Conservation (phyloP, 768 basidiomycete genomes). For the Exsudoporus frostii region DNA sequence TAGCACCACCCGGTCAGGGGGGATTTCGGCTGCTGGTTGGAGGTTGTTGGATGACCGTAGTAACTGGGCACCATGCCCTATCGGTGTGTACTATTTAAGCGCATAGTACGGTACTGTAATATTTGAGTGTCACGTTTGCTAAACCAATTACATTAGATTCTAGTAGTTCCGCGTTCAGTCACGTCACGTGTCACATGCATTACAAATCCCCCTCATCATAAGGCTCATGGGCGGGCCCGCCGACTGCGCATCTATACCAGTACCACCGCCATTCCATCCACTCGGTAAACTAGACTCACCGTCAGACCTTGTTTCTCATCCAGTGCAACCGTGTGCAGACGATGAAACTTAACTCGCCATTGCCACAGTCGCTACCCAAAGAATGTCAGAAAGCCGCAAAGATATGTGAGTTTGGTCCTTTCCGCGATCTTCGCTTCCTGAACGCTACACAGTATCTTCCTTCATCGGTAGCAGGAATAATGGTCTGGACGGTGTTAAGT, state of each 20-base stretch:
- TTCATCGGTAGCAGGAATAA: constrained; percentile 81
- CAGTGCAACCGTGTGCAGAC: background rate
- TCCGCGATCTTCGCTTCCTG: background rate
- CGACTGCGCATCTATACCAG: constrained; percentile 19
- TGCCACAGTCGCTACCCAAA: constrained; percentile 61
- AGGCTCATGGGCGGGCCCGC: background rate
- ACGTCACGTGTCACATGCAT: constrained; percentile 23
- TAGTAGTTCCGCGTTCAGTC: background rate
- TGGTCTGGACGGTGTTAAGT: constrained; percentile 75
- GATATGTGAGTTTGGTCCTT: constrained; percentile 56
- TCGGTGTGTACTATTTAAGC: constrained; percentile 48
- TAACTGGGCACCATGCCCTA: constrained; percentile 64
- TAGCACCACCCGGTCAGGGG: background rate
- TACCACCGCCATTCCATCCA: background rate
- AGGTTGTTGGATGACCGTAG: constrained; percentile 38
- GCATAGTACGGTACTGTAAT: constrained; percentile 4
- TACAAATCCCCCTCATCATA: constrained; percentile 10
- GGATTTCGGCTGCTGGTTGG: constrained; percentile 46
- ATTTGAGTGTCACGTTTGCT: background rate
- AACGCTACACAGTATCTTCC: constrained; percentile 56
- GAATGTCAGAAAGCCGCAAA: constrained; percentile 87
- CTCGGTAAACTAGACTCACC: background rate
- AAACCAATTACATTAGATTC: too few relatives aligned
- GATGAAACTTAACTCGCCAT: constrained; percentile 50
- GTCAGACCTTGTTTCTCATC: background rate